Percentiles rank a stretch among this genome's conserved stretches.
Conservation (phyloP, 2,329 filamentous ascomycete genomes). For the Cercospora sojina region DNA sequence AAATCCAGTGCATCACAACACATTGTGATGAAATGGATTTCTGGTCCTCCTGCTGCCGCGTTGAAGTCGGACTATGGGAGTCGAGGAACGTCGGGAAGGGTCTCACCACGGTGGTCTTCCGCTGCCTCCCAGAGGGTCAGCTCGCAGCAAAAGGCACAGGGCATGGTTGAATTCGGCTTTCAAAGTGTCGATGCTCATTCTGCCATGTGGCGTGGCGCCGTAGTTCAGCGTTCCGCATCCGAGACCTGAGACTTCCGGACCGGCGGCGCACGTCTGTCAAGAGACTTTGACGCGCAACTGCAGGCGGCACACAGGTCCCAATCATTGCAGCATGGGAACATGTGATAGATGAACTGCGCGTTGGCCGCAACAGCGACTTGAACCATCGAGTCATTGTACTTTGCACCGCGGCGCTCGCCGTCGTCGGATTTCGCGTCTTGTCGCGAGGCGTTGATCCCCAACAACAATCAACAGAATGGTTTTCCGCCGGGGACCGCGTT, state of each 20-base stretch:
- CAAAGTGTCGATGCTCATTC: slow-evolving; percentile 21
- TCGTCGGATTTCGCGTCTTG: neutral
- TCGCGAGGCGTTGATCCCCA: neutral
- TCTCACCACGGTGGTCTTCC: neutral
- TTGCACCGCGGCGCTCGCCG: neutral
- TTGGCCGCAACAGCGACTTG: neutral
- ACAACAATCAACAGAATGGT: neutral
- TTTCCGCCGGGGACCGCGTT: neutral
- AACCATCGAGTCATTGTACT: neutral
- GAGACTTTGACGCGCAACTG: neutral
- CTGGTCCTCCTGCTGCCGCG: neutral
- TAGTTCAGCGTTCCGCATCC: slow-evolving; percentile 7
- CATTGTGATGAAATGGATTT: neutral
- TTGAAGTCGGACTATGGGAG: slow-evolving; percentile 5
- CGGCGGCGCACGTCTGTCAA: neutral
- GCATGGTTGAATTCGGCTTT: slow-evolving; percentile 6
- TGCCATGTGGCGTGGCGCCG: slow-evolving; percentile 18
- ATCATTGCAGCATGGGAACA: neutral
- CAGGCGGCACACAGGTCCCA: neutral
- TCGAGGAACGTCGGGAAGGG: neutral
- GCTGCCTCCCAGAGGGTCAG: neutral
- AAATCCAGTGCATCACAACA: neutral
- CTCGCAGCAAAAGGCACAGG: neutral
- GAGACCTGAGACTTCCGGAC: slow-evolving; percentile 16
- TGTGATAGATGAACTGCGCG: neutral